Percentiles rank a stretch among this genome's conserved stretches.
These are phyloP conservation scores for Dictyostelium intermedium DNA, from an alignment of 78 protist genomes.

Conservation along the genomic window DNA sequence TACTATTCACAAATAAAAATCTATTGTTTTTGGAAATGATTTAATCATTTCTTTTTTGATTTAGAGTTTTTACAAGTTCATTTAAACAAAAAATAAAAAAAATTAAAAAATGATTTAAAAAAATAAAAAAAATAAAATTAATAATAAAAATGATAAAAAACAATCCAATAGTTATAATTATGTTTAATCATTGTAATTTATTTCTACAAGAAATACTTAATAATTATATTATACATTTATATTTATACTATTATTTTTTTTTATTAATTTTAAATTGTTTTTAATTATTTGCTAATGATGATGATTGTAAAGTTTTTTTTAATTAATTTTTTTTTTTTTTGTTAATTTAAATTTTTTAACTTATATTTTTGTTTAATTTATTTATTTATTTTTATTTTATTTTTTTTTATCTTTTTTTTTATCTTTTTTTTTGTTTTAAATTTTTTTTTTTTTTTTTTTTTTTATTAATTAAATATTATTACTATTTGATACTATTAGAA, in stretches of 20 bases:
- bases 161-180: background rate
- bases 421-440: background rate
- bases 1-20: background rate
- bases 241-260: background rate
- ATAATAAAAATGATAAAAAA: background rate
- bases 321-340: too few species aligned
- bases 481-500: slow-evolving; percentile 9
- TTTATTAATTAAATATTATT: background rate
- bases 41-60: background rate
- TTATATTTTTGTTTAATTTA: too few species aligned
- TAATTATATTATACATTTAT: background rate
- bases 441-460: background rate
- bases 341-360: too few species aligned
- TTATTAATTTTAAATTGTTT: background rate
- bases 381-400: background rate
- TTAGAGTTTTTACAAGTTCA: background rate
- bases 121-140: too few species aligned
- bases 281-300: background rate
- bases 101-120: too few species aligned
- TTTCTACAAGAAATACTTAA: background rate
- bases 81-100: background rate
- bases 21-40: background rate
- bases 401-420: background rate
- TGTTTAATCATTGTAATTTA: background rate
- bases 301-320: too few species aligned